Conservation (phyloP, 106 monocot genomes). For the Dendrobium huoshanense region DNA sequence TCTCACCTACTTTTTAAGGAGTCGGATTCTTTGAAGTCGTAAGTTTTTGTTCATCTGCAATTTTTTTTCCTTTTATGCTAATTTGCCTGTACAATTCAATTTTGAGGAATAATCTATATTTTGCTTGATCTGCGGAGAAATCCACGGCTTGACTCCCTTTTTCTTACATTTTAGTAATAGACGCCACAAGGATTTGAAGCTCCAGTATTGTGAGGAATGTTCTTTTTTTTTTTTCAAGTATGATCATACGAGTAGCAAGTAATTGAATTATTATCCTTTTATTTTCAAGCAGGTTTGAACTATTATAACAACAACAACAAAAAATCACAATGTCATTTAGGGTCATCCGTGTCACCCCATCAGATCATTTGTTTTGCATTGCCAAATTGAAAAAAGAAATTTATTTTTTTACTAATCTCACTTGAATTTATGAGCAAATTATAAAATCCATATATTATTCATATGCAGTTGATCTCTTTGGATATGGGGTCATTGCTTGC, state of each 20-base stretch:
- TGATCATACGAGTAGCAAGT: neutral
- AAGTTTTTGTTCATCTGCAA: neutral
- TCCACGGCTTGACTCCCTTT: neutral
- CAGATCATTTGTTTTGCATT: too few relatives aligned
- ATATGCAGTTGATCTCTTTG: slow-evolving; percentile 66
- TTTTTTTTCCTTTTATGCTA: neutral
- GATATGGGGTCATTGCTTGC: slow-evolving; percentile 91
- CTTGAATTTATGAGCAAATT: neutral
- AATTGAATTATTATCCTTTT: neutral
- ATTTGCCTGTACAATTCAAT: neutral
- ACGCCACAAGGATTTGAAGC: too few relatives aligned
- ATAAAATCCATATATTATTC: neutral
- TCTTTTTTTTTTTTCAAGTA: too few relatives aligned
- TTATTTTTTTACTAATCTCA: too few relatives aligned
- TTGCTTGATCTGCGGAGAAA: neutral
- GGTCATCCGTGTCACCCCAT: too few relatives aligned
- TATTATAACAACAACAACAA: neutral
- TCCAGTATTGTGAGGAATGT: too few relatives aligned
- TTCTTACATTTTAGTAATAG: too few relatives aligned
- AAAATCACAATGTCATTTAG: neutral
- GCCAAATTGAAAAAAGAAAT: too few relatives aligned
- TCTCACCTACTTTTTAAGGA: neutral
- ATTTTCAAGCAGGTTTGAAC: neutral
- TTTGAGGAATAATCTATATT: neutral
- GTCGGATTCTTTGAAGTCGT: neutral